Base-by-base conservation (phyloP, 768 basidiomycete species). In the Suillus plorans region DNA sequence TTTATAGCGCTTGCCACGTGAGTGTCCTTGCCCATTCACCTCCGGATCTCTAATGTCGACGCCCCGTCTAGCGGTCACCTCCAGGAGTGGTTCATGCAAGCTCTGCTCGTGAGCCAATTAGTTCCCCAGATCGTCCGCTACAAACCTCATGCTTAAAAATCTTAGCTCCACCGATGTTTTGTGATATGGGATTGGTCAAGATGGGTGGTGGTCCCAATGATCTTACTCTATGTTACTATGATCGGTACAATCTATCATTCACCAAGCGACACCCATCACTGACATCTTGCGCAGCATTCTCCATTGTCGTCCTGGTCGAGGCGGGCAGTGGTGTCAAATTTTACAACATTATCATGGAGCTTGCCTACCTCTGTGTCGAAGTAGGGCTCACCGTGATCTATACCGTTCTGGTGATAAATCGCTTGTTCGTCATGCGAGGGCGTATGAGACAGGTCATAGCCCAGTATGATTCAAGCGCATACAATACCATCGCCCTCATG, bases 291-390 rank as follows among this genome's bases (percentile, higher is more conserved):
- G 47, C 20, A 73, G 71, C 42, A 22, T 66, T 67, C 62, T 66
- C 73, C 18, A 63, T 71, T 9, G 14, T 68, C 8, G 58, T 74
- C 55, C 66, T 74, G 9, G 66, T 60, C 4, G 63, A 67, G 63
- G 44, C 69, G 25, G 16, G 25, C 12, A 70, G 25, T 12, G 71
- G 68, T 20, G 45, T 63, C 13, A 12, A 61, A 42, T 74, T 73
- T 64, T 73, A 73, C 58, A 64, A 75, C 57, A 60, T 75, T 55
- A 63, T 67, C 61, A 55, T 67, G n/a, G 65, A 73, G 56, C 42
- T 77, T 14, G 67, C 70, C 2, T 80, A 79, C 62, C 72, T 74
- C 56, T 72, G 63, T 37, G 65, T 78, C 20, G 68, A 77, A 28
- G 62, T 79, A 3, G 71, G 70, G 18, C 62, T 77, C 31, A 79